Conservation (phyloP, 495 filamentous ascomycete species). For the Tetracladium setigerum region DNA sequence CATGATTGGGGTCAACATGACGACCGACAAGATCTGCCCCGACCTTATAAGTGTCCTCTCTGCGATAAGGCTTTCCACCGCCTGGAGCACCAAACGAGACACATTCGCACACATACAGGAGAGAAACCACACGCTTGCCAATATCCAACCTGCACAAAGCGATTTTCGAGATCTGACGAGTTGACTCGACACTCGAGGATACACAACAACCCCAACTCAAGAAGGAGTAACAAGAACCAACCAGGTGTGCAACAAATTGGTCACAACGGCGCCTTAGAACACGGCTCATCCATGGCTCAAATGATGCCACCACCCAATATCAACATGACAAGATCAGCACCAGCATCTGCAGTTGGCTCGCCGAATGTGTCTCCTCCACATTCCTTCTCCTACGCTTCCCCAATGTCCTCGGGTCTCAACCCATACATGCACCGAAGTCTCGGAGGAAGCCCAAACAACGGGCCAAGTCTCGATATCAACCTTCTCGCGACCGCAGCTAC, state of each 20-base stretch:
- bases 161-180: slow-evolving; percentile 95
- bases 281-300: slow-evolving; percentile 43
- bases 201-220: slow-evolving; percentile 97
- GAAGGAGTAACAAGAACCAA: slow-evolving; percentile 85
- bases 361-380: slow-evolving; percentile 95
- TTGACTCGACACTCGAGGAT: slow-evolving; percentile 95
- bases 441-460: slow-evolving; percentile 30
- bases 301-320: slow-evolving; percentile 79
- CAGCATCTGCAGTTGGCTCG: slow-evolving; percentile 78
- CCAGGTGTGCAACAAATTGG: slow-evolving; percentile 37
- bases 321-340: slow-evolving; percentile 77
- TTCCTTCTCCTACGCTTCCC: slow-evolving; percentile 70
- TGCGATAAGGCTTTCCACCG: slow-evolving; percentile 99
- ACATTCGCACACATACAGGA: slow-evolving; percentile 95
- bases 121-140: slow-evolving; percentile 97
- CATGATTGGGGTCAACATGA: slow-evolving; percentile 19
- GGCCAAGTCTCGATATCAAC: slow-evolving; percentile 61
- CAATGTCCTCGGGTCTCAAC: slow-evolving; percentile 52
- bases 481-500: slow-evolving; percentile 88
- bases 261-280: slow-evolving; percentile 31
- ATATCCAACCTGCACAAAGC: slow-evolving; percentile 92
- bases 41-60: slow-evolving; percentile 95
- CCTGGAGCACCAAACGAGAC: slow-evolving; percentile 93
- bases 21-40: slow-evolving; percentile 62
- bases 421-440: slow-evolving; percentile 55